Conservation (phyloP, 352 stramenopile species). For the Phytophthora ramorum region DNA sequence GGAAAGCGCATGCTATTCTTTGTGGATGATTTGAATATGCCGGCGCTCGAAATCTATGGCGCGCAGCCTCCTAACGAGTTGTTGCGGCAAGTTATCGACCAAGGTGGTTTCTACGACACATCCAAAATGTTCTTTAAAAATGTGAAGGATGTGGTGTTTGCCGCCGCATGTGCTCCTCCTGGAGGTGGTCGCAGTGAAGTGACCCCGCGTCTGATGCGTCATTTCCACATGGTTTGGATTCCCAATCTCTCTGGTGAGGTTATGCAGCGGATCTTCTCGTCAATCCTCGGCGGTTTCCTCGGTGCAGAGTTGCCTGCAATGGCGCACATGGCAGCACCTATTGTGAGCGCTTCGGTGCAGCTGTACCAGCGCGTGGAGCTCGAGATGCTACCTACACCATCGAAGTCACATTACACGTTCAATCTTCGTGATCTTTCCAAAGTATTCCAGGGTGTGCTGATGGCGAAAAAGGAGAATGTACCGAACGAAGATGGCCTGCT, state of each 20-base stretch:
- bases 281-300: slow-evolving; percentile 91
- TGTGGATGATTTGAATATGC: slow-evolving; percentile 95
- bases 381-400: slow-evolving; percentile 91
- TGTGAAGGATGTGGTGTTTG: slow-evolving; percentile 87
- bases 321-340: slow-evolving; percentile 69
- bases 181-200: slow-evolving; percentile 90
- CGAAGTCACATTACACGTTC: slow-evolving; percentile 95
- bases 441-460: slow-evolving; percentile 94
- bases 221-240: slow-evolving; percentile 94
- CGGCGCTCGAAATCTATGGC: slow-evolving; percentile 92
- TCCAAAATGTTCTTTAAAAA: slow-evolving; percentile 95
- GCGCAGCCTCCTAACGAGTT: slow-evolving; percentile 93
- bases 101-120: slow-evolving; percentile 91
- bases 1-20: slow-evolving; percentile 90
- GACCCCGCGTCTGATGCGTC: slow-evolving; percentile 82
- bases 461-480: slow-evolving; percentile 88
- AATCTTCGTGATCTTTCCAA: slow-evolving; percentile 94
- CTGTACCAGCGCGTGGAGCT: slow-evolving; percentile 90
- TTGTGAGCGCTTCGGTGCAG: slow-evolving; percentile 90
- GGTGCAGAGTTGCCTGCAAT: slow-evolving; percentile 69
- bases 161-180: slow-evolving; percentile 86
- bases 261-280: slow-evolving; percentile 92
- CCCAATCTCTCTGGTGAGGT: slow-evolving; percentile 82
- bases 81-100: slow-evolving; percentile 92
- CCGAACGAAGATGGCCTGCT: slow-evolving; percentile 76